Base-by-base conservation (phyloP, 345 rosid genomes). In the Eutrema yunnanense region DNA sequence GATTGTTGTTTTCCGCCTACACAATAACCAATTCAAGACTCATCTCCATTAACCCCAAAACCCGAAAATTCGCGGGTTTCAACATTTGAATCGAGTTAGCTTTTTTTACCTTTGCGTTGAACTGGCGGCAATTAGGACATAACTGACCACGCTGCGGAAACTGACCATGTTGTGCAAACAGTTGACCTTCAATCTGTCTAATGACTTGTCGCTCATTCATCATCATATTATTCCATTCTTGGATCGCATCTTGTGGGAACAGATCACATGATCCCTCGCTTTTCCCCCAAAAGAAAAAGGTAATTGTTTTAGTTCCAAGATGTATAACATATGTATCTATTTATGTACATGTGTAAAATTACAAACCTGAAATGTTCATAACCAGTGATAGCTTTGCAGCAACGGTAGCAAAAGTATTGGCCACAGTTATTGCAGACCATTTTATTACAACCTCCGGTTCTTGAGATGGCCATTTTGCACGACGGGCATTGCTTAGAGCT, bases 391-490 rank as follows among this genome's bases (percentile, higher is more conserved):
- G 86, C 90, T 65, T 73, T 70, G 82, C 81, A 83, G 78, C 97
- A 93, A 41, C 61, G 82, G 81, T 90, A 90, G 74, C 98, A 93
- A 66, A 93, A 93, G 83, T 72, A 85, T 69, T 83, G 80, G 61
- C 87, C 85, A 43, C 97, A 93, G 73, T 93, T 88, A 5, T 73
- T 29, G 40, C 98, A 93, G 4, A 85, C 89, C 90, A 93, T 90
- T 84, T 93, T 90, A 79, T 93, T 90, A 69, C 98, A 93, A 58
- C 97, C 98, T 71, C 84, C 97, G n/a, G 81, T 90, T 83, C 75
- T 86, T 56, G 94, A 86, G 69, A 93, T 93, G 34, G 96, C 97
- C 81, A 90, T 88, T 72, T 87, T 87, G 81, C 97, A 90, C 40
- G 85, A 80, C 38, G 98, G 96, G 68, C 97, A 93, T 74, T 87